phyloP scores from a whole-genome alignment of 1,284 basidiomycete species.

The Ustilago loliicola region DNA sequence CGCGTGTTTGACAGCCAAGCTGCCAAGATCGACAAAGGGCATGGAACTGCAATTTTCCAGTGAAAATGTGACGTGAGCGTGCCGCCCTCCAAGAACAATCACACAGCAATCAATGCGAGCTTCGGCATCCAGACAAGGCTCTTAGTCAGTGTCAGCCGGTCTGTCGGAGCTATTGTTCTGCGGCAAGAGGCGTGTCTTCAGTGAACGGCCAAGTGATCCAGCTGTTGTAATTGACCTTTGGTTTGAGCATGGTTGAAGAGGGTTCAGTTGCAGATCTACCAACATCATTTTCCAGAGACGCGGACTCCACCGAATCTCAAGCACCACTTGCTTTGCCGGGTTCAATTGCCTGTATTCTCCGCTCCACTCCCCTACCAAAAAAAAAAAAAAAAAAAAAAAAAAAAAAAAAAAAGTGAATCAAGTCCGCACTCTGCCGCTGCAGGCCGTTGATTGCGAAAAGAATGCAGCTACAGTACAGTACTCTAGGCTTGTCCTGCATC shows the following conservation, averaged over 20 bases:
- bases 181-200: not conserved
- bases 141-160: not conserved
- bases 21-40: conserved; percentile 41
- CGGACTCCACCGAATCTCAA: no score
- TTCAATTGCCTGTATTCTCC: not conserved
- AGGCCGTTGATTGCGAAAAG: conserved; percentile 17
- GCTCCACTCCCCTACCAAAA: no score
- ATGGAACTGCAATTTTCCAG: conserved; percentile 17
- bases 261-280: not conserved
- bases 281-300: no score
- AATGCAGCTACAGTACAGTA: not conserved
- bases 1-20: conserved; percentile 8
- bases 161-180: not conserved
- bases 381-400: no score
- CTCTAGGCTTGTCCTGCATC: not conserved
- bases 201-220: not conserved
- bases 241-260: no score
- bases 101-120: not conserved
- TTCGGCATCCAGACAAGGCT: not conserved
- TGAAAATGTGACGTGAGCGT: conserved; percentile 16
- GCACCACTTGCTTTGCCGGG: not conserved
- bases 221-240: not conserved
- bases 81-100: not conserved
- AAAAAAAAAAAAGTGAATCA: no score
- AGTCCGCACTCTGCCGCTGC: not conserved